Percentiles rank a stretch among this genome's conserved stretches.
Conservation (phyloP, 257 asterid species). For the Capsicum chinense region DNA sequence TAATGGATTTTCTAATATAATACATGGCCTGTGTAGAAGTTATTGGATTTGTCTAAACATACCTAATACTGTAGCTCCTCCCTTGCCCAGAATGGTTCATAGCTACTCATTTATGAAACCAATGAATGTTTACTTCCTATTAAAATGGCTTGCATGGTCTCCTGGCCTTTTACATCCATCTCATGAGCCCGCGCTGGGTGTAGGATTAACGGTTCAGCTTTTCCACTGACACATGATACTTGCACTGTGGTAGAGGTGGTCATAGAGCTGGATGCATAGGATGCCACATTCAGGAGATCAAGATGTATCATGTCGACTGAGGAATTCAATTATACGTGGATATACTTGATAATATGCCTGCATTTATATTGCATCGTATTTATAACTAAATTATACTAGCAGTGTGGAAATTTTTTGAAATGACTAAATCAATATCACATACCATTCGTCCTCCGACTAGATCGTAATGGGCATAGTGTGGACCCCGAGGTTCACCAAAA, state of each 20-base stretch:
- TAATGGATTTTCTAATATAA: background rate
- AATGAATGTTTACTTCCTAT: background rate
- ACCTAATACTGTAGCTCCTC: background rate
- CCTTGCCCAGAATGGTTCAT: background rate
- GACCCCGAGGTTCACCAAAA: conserved; percentile 80
- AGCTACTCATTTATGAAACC: background rate
- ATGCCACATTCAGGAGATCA: background rate
- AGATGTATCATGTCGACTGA: conserved; percentile 54
- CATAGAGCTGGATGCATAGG: background rate
- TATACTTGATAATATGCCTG: conserved; percentile 83
- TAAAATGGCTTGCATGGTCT: background rate
- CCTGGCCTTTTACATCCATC: background rate
- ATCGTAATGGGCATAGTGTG: conserved; percentile 98
- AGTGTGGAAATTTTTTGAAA: background rate
- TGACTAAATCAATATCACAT: conserved; percentile 31
- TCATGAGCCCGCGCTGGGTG: background rate
- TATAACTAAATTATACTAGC: background rate
- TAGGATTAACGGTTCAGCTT: background rate
- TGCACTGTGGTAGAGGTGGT: background rate
- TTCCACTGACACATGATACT: background rate
- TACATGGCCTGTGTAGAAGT: background rate
- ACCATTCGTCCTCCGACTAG: conserved; percentile 93
- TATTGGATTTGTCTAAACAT: background rate
- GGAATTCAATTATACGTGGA: conserved; percentile 73
- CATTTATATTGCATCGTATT: conserved; percentile 31